phyloP scores from a whole-genome alignment of 2,329 filamentous ascomycete genomes.

The Alternaria solani region DNA sequence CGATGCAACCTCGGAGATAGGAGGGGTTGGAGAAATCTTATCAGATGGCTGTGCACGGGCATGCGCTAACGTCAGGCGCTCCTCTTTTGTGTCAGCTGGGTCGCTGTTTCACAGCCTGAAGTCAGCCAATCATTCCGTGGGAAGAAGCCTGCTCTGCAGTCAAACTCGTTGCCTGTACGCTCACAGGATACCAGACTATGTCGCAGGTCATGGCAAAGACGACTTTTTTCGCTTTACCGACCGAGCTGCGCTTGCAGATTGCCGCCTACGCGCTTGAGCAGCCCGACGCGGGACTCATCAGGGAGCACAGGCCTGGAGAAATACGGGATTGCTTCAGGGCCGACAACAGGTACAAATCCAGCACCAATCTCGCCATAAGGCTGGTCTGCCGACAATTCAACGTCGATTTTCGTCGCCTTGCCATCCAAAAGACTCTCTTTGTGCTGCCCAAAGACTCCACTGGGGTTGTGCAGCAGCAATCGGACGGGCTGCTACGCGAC shows the following conservation, averaged over 20 bases:
- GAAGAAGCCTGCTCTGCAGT: not conserved
- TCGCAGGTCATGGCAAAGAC: not conserved
- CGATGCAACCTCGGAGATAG: conserved; percentile 25
- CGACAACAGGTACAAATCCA: conserved; percentile 14
- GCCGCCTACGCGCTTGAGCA: conserved; percentile 35
- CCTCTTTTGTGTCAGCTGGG: not conserved
- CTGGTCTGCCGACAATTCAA: conserved; percentile 51
- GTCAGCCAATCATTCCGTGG: not conserved
- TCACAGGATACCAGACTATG: not conserved
- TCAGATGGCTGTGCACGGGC: conserved; percentile 27
- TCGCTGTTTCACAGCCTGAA: not conserved
- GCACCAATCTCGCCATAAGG: conserved; percentile 41
- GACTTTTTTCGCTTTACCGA: conserved; percentile 43
- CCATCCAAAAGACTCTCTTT: conserved; percentile 49
- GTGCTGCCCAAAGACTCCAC: conserved; percentile 25
- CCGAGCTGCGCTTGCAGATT: conserved; percentile 49
- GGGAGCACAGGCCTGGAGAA: not conserved
- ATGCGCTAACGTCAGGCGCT: not conserved
- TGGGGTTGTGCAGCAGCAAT: conserved; percentile 26
- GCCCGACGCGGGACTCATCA: conserved; percentile 34
- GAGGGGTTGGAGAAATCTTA: conserved; percentile 29
- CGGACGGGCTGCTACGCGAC: conserved; percentile 29
- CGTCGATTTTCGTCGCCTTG: conserved; percentile 46
- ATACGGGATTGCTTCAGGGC: not conserved
- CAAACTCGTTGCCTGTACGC: not conserved